These are phyloP conservation scores for Tricholoma matsutake DNA, from an alignment of 768 basidiomycete species.

Conservation along the genomic window DNA sequence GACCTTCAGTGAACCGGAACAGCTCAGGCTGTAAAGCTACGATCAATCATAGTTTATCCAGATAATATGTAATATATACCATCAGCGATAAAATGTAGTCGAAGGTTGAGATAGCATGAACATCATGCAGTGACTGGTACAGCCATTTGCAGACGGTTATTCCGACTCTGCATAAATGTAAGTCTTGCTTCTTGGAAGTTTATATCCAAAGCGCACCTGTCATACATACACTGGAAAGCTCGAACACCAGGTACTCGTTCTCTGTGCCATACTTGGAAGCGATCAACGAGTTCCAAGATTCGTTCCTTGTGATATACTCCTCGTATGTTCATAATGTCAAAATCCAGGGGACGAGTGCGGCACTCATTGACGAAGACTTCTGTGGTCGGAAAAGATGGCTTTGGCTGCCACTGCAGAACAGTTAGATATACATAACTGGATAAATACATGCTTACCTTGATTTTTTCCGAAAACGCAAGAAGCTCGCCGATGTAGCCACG, in stretches of 20 bases:
- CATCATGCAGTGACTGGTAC: slow-evolving; percentile 69
- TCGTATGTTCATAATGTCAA: slow-evolving; percentile 75
- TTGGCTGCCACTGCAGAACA: slow-evolving; percentile 55
- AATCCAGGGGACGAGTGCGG: slow-evolving; percentile 46
- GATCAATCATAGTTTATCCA: background rate
- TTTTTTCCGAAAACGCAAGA: slow-evolving; percentile 66
- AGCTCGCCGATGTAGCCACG: slow-evolving; percentile 75
- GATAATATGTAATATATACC: slow-evolving; percentile 38
- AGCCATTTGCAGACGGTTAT: slow-evolving; percentile 76
- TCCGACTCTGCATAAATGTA: slow-evolving; percentile 44
- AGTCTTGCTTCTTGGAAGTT: slow-evolving; percentile 4
- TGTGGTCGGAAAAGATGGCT: slow-evolving; percentile 55
- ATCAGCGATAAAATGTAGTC: slow-evolving; percentile 82
- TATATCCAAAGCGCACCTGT: slow-evolving; percentile 46
- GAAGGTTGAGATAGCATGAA: slow-evolving; percentile 72
- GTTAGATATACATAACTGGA: slow-evolving; percentile 4
- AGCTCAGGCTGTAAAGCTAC: slow-evolving; percentile 57
- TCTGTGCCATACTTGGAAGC: slow-evolving; percentile 67
- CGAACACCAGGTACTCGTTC: slow-evolving; percentile 71
- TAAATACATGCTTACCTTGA: slow-evolving; percentile 47
- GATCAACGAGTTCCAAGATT: slow-evolving; percentile 56
- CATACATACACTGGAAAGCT: slow-evolving; percentile 85
- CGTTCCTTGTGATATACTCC: slow-evolving; percentile 58
- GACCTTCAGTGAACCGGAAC: slow-evolving; percentile 72
- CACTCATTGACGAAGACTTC: slow-evolving; percentile 71